Conservation (phyloP, 2,329 filamentous ascomycete genomes). For the Diaporthe vaccinii region DNA sequence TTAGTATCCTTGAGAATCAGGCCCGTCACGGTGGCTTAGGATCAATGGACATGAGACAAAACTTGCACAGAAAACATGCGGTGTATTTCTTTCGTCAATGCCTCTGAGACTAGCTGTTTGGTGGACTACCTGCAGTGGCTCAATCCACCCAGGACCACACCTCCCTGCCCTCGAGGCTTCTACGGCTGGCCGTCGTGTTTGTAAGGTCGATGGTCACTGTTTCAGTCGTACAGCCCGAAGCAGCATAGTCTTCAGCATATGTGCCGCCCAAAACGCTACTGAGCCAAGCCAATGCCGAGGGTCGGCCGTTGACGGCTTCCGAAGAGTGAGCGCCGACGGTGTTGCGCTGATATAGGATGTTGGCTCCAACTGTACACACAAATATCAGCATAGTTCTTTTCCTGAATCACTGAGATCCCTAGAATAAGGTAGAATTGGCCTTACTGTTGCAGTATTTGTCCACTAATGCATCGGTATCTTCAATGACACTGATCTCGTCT, state of each 20-base stretch:
- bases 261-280: conserved; percentile 26
- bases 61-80: neutral
- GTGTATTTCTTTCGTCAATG: neutral
- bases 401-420: neutral
- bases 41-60: neutral
- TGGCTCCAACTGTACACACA: conserved; percentile 49
- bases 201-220: conserved; percentile 34
- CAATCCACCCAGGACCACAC: neutral
- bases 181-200: neutral
- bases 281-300: conserved; percentile 34
- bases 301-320: conserved; percentile 42
- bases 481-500: conserved; percentile 60
- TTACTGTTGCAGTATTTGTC: conserved; percentile 54
- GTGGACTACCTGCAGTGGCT: neutral
- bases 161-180: neutral
- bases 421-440: neutral
- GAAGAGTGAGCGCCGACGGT: conserved; percentile 56
- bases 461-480: conserved; percentile 59
- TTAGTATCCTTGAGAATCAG: too few species aligned
- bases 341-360: conserved; percentile 60
- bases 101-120: neutral
- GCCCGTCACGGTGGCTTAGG: neutral
- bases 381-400: neutral
- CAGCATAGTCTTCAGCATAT: conserved; percentile 31
- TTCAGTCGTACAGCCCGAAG: conserved; percentile 23